Percentiles rank a stretch among this genome's conserved stretches.
Evolutionary conservation across 2,329 filamentous ascomycete species (phyloP).

Genomic region (Aspergillus melleus): DNA sequence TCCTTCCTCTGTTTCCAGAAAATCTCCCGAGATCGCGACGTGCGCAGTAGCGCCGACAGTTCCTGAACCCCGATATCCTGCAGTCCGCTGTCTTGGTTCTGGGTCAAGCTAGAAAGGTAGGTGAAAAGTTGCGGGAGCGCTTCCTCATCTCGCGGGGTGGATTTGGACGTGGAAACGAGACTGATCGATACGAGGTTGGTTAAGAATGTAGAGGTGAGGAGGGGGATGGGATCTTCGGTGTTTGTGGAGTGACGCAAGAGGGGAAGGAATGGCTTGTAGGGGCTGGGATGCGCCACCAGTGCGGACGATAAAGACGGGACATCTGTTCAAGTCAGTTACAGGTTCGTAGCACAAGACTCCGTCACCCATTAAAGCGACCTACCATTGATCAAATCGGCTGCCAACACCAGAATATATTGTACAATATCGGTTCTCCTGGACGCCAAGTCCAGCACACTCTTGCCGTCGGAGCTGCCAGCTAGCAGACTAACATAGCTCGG

Average conservation of each 20-base stretch:
- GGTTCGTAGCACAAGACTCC: neutral
- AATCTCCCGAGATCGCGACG: slow-evolving; percentile 69
- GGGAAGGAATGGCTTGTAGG: slow-evolving; percentile 76
- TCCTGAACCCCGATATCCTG: slow-evolving; percentile 95
- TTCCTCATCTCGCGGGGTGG: slow-evolving; percentile 63
- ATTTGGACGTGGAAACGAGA: slow-evolving; percentile 61
- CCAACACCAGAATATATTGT: slow-evolving; percentile 89
- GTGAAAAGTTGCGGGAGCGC: slow-evolving; percentile 80
- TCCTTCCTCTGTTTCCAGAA: slow-evolving; percentile 92
- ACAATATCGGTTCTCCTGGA: slow-evolving; percentile 85
- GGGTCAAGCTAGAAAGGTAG: slow-evolving; percentile 81
- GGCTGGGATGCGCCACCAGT: slow-evolving; percentile 69
- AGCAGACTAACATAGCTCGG: slow-evolving; percentile 79
- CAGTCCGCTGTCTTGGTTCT: slow-evolving; percentile 81
- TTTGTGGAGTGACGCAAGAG: slow-evolving; percentile 81
- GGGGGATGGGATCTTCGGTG: slow-evolving; percentile 81
- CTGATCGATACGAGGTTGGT: slow-evolving; percentile 71
- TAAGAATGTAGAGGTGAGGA: slow-evolving; percentile 86
- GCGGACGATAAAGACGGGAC: slow-evolving; percentile 75
- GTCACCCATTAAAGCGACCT: slow-evolving; percentile 20
- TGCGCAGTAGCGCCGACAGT: slow-evolving; percentile 81
- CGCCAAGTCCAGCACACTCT: slow-evolving; percentile 81
- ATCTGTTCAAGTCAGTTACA: slow-evolving; percentile 52
- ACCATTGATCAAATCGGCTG: slow-evolving; percentile 87
- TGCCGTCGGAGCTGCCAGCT: slow-evolving; percentile 64